These are phyloP conservation scores for Suillus brevipes DNA, from an alignment of 768 basidiomycete genomes.

Conservation along the genomic window DNA sequence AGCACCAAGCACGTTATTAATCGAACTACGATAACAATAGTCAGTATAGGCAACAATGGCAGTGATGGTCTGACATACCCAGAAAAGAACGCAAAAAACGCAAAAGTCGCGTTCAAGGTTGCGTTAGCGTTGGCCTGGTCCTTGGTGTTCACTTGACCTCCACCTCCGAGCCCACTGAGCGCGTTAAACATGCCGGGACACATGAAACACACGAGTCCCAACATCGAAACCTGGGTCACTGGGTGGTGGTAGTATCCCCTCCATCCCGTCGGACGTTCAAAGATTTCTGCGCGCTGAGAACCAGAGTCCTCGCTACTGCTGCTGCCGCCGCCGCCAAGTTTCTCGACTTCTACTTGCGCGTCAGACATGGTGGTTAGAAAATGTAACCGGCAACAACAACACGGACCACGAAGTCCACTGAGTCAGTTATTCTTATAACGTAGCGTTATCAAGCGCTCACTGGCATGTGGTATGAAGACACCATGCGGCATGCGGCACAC, in stretches of 20 bases:
- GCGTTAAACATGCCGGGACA: slow-evolving; percentile 74
- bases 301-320: slow-evolving; percentile 30
- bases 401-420: not conserved
- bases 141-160: slow-evolving; percentile 66
- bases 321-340: slow-evolving; percentile 11
- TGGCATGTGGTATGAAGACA: not conserved
- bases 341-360: slow-evolving; percentile 17
- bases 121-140: slow-evolving; percentile 70
- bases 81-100: slow-evolving; percentile 65
- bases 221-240: slow-evolving; percentile 40
- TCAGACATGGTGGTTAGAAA: slow-evolving; percentile 22
- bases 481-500: slow-evolving; percentile 60
- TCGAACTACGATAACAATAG: slow-evolving; percentile 43
- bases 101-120: slow-evolving; percentile 65
- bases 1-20: slow-evolving; percentile 71
- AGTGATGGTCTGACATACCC: slow-evolving; percentile 45
- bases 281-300: slow-evolving; percentile 32
- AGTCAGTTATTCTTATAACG: not conserved
- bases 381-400: not conserved
- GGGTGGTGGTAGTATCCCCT: slow-evolving; percentile 60
- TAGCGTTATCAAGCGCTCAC: slow-evolving; percentile 5
- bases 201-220: slow-evolving; percentile 68
- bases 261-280: slow-evolving; percentile 51
- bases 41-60: not conserved
- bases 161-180: slow-evolving; percentile 76